phyloP scores from a whole-genome alignment of 202 grass and related monocot species.

The Saccharum hybrid region DNA sequence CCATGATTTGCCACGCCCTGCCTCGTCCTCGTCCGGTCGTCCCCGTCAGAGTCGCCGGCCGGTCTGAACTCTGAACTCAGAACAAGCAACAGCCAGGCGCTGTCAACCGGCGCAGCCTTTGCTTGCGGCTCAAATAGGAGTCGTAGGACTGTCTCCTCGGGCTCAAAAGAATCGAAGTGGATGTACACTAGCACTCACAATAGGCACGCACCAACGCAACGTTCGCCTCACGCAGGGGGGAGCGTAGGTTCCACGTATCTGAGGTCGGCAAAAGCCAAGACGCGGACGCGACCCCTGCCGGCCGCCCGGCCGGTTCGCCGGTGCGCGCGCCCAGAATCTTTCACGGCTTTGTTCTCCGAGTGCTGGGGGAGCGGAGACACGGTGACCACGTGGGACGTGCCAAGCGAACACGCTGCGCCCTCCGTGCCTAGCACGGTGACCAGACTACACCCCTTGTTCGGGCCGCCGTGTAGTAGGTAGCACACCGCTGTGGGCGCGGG shows the following conservation, averaged over 20 bases:
- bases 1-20: not conserved
- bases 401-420: not conserved
- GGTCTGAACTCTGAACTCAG: not conserved
- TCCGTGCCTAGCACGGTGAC: not conserved
- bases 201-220: not conserved
- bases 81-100: not conserved
- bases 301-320: not conserved
- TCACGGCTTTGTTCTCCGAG: not conserved
- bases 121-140: not conserved
- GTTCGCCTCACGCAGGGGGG: not conserved
- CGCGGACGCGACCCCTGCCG: not conserved
- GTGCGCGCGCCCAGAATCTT: not conserved
- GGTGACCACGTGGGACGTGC: not conserved
- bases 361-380: not conserved
- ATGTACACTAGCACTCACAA: not conserved
- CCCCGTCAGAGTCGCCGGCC: not conserved
- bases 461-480: not conserved
- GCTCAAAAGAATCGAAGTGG: not conserved
- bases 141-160: not conserved
- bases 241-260: not conserved
- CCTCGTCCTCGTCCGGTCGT: not conserved
- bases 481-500: too few species aligned
- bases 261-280: conserved; percentile 26
- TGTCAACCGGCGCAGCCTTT: too few species aligned
- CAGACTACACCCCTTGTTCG: not conserved